A percentile compares a stretch with the other conserved stretches of the same genome.
phyloP scores from a whole-genome alignment of 805 yeast genomes.

The Kazachstania kunashirensis region DNA sequence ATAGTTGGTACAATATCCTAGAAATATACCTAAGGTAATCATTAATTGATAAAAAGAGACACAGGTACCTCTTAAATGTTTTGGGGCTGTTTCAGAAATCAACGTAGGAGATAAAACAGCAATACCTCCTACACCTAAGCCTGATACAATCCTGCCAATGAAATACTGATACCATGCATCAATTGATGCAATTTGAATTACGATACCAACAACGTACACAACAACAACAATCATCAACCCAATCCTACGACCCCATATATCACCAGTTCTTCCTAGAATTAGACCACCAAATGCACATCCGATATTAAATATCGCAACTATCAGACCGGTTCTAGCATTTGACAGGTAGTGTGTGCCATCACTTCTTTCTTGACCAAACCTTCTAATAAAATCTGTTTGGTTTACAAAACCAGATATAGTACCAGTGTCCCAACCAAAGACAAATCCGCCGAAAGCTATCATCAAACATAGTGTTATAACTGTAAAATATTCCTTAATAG shows the following conservation, averaged over 20 bases:
- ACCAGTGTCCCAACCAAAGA: conserved; percentile 75
- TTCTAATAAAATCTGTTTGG: conserved; percentile 40
- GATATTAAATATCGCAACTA: conserved; percentile 55
- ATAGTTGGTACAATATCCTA: conserved; percentile 67
- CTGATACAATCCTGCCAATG: conserved; percentile 60
- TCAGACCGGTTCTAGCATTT: conserved; percentile 46
- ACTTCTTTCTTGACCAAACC: conserved; percentile 40
- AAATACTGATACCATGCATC: conserved; percentile 60
- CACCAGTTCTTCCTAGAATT: conserved; percentile 48
- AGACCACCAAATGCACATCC: conserved; percentile 74
- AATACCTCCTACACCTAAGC: conserved; percentile 72
- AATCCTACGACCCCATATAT: conserved; percentile 53
- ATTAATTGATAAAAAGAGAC: conserved; percentile 64
- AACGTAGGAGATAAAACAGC: conserved; percentile 70
- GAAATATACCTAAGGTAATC: conserved; percentile 65
- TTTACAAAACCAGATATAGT: conserved; percentile 67
- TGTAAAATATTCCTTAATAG: conserved; percentile 13
- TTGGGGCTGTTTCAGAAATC: conserved; percentile 38
- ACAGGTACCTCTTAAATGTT: conserved; percentile 55
- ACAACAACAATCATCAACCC: conserved; percentile 53
- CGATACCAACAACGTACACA: conserved; percentile 57
- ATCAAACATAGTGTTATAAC: conserved; percentile 27
- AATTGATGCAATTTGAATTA: conserved; percentile 50
- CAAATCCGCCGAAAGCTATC: conserved; percentile 53
- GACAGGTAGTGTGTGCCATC: conserved; percentile 35